A percentile compares a stretch with the other conserved stretches of the same genome.
These are phyloP conservation scores for Paralagenidium karlingii DNA, from an alignment of 352 stramenopile genomes.

Conservation along the genomic window DNA sequence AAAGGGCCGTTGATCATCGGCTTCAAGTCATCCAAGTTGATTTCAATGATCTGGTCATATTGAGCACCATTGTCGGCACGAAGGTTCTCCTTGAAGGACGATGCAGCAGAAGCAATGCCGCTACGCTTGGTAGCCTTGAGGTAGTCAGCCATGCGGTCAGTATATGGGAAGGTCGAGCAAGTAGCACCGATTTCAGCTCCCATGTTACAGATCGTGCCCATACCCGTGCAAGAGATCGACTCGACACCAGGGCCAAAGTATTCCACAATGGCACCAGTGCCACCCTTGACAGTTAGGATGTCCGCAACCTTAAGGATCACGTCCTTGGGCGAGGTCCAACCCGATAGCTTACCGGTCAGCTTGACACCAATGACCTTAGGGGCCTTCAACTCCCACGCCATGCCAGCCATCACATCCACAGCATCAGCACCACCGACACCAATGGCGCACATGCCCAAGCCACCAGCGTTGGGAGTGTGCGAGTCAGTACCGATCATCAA, in stretches of 20 bases:
- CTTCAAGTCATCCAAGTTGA: slow-evolving; percentile 85
- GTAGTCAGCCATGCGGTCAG: slow-evolving; percentile 87
- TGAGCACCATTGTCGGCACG: slow-evolving; percentile 82
- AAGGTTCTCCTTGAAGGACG: slow-evolving; percentile 81
- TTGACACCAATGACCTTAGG: slow-evolving; percentile 92
- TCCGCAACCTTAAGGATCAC: slow-evolving; percentile 92
- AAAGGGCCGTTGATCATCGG: slow-evolving; percentile 88
- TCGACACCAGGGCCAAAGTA: slow-evolving; percentile 90
- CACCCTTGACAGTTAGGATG: slow-evolving; percentile 90
- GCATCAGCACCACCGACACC: slow-evolving; percentile 88
- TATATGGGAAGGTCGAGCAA: slow-evolving; percentile 91
- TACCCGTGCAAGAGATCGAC: slow-evolving; percentile 89
- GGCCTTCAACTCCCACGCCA: slow-evolving; percentile 92
- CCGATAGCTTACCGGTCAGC: slow-evolving; percentile 86
- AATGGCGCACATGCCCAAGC: slow-evolving; percentile 88
- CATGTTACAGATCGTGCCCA: slow-evolving; percentile 95
- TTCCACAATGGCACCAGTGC: slow-evolving; percentile 88
- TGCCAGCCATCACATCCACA: slow-evolving; percentile 90
- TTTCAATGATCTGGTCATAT: slow-evolving; percentile 91
- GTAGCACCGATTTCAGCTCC: slow-evolving; percentile 90
- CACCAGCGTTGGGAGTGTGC: slow-evolving; percentile 89
- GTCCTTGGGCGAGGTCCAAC: slow-evolving; percentile 90
- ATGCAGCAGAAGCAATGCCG: slow-evolving; percentile 80
- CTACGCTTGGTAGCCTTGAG: slow-evolving; percentile 81
- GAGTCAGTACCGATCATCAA: slow-evolving; percentile 93